phyloP scores from a whole-genome alignment of 78 protist genomes.

The Parvularia atlantis region DNA sequence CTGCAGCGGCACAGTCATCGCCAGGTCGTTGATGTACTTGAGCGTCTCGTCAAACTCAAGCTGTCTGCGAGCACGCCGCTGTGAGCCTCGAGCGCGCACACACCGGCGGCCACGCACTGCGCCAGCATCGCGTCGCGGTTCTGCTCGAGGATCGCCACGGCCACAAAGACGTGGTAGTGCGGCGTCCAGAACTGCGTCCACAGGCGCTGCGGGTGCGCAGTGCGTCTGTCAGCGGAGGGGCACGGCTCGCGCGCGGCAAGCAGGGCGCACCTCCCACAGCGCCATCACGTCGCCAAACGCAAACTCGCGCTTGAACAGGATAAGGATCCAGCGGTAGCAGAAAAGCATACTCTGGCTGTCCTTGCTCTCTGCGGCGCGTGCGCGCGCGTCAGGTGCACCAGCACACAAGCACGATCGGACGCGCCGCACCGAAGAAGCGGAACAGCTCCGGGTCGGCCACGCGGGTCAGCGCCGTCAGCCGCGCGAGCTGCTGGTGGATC shows the following conservation, averaged over 20 bases:
- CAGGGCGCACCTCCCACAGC: conserved; percentile 33
- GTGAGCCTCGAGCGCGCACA: too few species aligned
- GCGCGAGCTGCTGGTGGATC: conserved; percentile 19
- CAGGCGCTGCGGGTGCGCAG: neutral
- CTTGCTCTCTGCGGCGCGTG: neutral
- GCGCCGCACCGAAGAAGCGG: neutral
- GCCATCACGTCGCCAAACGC: neutral
- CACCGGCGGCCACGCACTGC: too few species aligned
- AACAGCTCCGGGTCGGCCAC: neutral
- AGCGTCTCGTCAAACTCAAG: too few species aligned
- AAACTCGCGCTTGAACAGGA: conserved; percentile 48
- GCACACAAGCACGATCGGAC: neutral
- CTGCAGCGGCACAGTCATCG: too few species aligned
- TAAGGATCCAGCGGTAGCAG: conserved; percentile 56
- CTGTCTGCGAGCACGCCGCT: too few species aligned
- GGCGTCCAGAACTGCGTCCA: neutral
- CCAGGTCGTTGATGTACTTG: too few species aligned
- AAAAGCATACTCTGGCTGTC: conserved; percentile 11
- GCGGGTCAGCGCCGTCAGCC: neutral
- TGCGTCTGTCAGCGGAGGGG: too few species aligned
- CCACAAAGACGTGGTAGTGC: conserved; percentile 12
- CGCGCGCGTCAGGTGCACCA: neutral
- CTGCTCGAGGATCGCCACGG: conserved; percentile 1
- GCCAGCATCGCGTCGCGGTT: conserved; percentile 8
- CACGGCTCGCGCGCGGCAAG: neutral